Conservation (phyloP, 2,329 filamentous ascomycete species). For the Ascochyta rabiei region DNA sequence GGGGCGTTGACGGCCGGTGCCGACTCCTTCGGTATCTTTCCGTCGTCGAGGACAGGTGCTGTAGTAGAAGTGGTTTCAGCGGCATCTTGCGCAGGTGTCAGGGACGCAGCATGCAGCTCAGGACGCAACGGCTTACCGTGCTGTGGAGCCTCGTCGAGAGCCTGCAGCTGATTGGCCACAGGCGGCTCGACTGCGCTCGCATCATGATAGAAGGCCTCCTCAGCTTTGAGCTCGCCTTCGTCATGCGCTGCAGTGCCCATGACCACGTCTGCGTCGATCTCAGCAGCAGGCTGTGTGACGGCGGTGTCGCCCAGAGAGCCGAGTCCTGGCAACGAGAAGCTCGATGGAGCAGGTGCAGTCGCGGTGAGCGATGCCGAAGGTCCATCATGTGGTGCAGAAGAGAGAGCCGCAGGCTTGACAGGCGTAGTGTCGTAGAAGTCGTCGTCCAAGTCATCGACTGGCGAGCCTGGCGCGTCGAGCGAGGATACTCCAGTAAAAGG, state of each 20-base stretch:
- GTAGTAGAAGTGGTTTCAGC: conserved; percentile 20
- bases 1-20: conserved; percentile 21
- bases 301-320: conserved; percentile 36
- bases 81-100: conserved; percentile 32
- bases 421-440: conserved; percentile 47
- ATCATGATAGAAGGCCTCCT: conserved; percentile 39
- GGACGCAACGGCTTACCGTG: conserved; percentile 35
- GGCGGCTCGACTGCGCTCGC: conserved; percentile 25
- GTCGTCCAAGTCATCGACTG: conserved; percentile 49
- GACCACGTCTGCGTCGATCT: conserved; percentile 22
- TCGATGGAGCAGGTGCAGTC: conserved; percentile 32
- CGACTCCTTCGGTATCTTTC: conserved; percentile 24
- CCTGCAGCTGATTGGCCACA: conserved; percentile 31
- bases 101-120: conserved; percentile 28
- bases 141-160: conserved; percentile 30
- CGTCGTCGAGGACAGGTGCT: conserved; percentile 22
- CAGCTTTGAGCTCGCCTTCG: conserved; percentile 45
- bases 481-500: conserved; percentile 41
- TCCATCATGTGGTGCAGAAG: conserved; percentile 25
- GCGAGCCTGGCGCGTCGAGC: conserved; percentile 47
- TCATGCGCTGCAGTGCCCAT: conserved; percentile 31
- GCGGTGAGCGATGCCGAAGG: conserved; percentile 26
- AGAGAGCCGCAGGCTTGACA: conserved; percentile 33
- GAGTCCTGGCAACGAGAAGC: conserved; percentile 45
- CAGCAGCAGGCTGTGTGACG: conserved; percentile 26